phyloP scores from a whole-genome alignment of 176 grass and related monocot species.

The Zoysia pacifica region DNA sequence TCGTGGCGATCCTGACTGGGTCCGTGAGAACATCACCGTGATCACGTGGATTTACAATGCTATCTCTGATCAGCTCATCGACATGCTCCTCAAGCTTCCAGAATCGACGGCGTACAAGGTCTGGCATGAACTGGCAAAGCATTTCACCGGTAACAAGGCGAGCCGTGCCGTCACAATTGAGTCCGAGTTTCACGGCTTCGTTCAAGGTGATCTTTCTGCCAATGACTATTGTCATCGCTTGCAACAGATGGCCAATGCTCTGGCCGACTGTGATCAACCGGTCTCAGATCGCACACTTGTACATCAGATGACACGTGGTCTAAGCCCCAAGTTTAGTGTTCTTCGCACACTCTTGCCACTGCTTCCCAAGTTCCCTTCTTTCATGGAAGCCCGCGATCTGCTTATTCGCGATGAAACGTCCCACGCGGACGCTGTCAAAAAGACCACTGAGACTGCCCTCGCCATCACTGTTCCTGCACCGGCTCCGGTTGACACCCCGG shows the following conservation, averaged over 20 bases:
- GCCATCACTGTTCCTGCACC: too few relatives aligned
- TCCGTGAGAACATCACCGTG: background rate
- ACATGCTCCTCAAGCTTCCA: background rate
- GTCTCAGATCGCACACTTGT: background rate
- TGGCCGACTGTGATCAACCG: background rate
- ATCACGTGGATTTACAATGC: background rate
- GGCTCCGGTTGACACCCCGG: too few relatives aligned
- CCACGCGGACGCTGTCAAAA: accelerated
- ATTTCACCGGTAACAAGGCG: background rate
- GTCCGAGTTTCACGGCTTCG: background rate
- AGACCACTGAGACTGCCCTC: background rate
- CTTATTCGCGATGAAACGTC: background rate
- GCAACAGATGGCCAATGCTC: background rate
- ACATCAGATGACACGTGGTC: background rate
- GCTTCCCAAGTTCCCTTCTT: background rate
- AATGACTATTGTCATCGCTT: background rate
- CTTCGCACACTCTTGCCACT: background rate
- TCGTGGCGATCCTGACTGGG: background rate
- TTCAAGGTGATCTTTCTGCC: background rate
- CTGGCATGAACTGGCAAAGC: background rate
- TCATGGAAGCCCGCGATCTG: background rate
- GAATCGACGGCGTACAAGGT: background rate
- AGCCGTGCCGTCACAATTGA: background rate
- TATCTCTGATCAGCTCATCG: background rate
- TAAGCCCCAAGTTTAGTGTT: background rate